Conservation (phyloP, 1,139 yeast genomes). For the Arxiozyma bovina region DNA sequence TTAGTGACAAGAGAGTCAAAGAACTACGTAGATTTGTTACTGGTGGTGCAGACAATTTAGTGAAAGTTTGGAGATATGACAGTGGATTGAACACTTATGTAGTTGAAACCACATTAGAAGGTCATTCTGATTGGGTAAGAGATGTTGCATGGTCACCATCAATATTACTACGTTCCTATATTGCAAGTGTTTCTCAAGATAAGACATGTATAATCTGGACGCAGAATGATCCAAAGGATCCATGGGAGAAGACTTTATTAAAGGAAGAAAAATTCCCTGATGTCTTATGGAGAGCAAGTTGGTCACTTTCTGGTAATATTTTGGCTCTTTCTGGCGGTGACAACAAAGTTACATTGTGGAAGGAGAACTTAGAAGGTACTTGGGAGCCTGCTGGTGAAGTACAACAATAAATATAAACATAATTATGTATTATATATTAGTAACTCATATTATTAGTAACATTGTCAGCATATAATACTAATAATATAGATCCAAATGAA, state of each 20-base stretch:
- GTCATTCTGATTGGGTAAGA: conserved; percentile 96
- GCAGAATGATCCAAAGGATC: conserved; percentile 52
- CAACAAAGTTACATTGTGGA: conserved; percentile 92
- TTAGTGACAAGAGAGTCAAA: conserved; percentile 27
- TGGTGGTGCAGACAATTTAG: conserved; percentile 91
- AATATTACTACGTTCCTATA: conserved; percentile 72
- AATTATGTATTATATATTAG: neutral
- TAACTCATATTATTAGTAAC: too few species aligned
- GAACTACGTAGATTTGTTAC: conserved; percentile 66
- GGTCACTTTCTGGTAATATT: conserved; percentile 94
- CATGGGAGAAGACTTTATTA: conserved; percentile 75
- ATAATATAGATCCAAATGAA: too few species aligned
- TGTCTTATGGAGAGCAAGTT: conserved; percentile 96
- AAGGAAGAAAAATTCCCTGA: conserved; percentile 84
- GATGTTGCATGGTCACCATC: conserved; percentile 98
- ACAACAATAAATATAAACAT: conserved; percentile 43
- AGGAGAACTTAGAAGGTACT: conserved; percentile 83
- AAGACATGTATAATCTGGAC: conserved; percentile 94
- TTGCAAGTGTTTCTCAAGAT: conserved; percentile 98
- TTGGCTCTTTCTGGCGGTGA: conserved; percentile 96
- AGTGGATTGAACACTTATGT: conserved; percentile 48
- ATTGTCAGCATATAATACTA: neutral
- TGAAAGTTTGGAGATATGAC: conserved; percentile 80
- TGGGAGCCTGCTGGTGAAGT: conserved; percentile 98
- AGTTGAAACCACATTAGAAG: conserved; percentile 70